Percentiles rank a stretch among this genome's conserved stretches.
Evolutionary conservation across 2,329 filamentous ascomycete genomes (phyloP).

Genomic region (Clonostachys solani): DNA sequence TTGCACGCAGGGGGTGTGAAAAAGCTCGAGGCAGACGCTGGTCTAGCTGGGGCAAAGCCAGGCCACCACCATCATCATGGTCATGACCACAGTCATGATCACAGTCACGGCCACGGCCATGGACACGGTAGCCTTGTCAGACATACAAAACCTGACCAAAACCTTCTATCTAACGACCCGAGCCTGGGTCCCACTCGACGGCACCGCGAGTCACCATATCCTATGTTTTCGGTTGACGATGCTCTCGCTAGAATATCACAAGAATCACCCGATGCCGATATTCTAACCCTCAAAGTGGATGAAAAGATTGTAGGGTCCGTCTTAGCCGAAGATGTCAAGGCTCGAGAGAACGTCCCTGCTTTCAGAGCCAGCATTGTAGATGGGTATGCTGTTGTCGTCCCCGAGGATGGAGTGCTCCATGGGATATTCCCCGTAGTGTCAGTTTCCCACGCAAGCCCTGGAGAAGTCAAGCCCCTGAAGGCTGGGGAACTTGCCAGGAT

Average conservation of each 20-base stretch:
- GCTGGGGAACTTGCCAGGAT: slow-evolving; percentile 81
- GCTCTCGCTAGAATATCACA: slow-evolving; percentile 70
- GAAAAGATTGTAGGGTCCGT: slow-evolving; percentile 68
- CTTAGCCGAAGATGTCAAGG: slow-evolving; percentile 77
- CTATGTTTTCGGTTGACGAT: slow-evolving; percentile 83
- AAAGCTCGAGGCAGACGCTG: slow-evolving; percentile 81
- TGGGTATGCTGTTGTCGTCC: slow-evolving; percentile 81
- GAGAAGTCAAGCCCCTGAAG: slow-evolving; percentile 59
- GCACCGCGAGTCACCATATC: slow-evolving; percentile 83
- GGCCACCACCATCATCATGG: slow-evolving; percentile 44
- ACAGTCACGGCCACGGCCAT: slow-evolving; percentile 53
- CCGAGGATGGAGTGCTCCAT: slow-evolving; percentile 58
- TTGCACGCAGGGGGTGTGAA: slow-evolving; percentile 78
- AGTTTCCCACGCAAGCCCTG: slow-evolving; percentile 79
- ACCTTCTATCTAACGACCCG: slow-evolving; percentile 56
- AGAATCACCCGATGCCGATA: slow-evolving; percentile 61
- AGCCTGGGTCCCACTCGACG: slow-evolving; percentile 61
- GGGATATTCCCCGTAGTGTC: slow-evolving; percentile 83
- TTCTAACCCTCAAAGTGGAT: slow-evolving; percentile 57
- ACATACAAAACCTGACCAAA: slow-evolving; percentile 63
- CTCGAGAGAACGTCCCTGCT: slow-evolving; percentile 80
- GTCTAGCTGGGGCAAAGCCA: slow-evolving; percentile 48
- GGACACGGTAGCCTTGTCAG: slow-evolving; percentile 63
- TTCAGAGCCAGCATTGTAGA: slow-evolving; percentile 96
- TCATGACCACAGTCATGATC: slow-evolving; percentile 43